Conservation (phyloP, 768 basidiomycete genomes). For the Boletus rubescentipes region DNA sequence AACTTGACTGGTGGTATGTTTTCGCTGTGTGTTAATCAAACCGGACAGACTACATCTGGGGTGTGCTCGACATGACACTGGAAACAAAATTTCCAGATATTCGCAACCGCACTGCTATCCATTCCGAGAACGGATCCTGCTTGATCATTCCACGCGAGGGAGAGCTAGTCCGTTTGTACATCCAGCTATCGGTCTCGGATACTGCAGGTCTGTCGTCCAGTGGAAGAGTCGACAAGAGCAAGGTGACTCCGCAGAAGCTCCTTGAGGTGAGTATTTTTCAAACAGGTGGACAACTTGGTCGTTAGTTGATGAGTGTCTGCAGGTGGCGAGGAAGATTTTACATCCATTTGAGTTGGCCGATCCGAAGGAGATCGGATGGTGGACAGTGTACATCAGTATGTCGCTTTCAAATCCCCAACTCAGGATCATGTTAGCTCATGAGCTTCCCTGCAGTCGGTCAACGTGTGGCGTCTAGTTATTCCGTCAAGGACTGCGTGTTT, state of each 20-base stretch:
- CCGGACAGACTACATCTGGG: conserved; percentile 73
- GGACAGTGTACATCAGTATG: conserved; percentile 71
- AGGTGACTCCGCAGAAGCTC: conserved; percentile 49
- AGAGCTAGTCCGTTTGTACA: conserved; percentile 67
- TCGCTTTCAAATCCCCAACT: neutral
- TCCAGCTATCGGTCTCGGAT: conserved; percentile 57
- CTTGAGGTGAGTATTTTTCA: conserved; percentile 42
- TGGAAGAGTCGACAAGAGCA: conserved; percentile 54
- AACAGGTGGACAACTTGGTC: too few relatives aligned
- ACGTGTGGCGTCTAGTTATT: conserved; percentile 65
- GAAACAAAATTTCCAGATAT: conserved; percentile 81
- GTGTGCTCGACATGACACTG: conserved; percentile 70
- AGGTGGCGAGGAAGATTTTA: conserved; percentile 58
- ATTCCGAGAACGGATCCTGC: conserved; percentile 65
- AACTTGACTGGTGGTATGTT: neutral
- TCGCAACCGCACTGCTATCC: conserved; percentile 61
- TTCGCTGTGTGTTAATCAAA: neutral
- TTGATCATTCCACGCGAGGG: conserved; percentile 75
- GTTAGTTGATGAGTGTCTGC: neutral
- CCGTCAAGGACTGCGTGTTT: conserved; percentile 62
- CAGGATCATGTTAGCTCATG: neutral
- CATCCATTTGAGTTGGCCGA: conserved; percentile 53
- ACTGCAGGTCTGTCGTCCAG: conserved; percentile 38
- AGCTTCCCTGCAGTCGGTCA: conserved; percentile 55
- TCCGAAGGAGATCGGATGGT: conserved; percentile 61